phyloP scores from a whole-genome alignment of 2,329 filamentous ascomycete species.

The Penicillium frequentans region DNA sequence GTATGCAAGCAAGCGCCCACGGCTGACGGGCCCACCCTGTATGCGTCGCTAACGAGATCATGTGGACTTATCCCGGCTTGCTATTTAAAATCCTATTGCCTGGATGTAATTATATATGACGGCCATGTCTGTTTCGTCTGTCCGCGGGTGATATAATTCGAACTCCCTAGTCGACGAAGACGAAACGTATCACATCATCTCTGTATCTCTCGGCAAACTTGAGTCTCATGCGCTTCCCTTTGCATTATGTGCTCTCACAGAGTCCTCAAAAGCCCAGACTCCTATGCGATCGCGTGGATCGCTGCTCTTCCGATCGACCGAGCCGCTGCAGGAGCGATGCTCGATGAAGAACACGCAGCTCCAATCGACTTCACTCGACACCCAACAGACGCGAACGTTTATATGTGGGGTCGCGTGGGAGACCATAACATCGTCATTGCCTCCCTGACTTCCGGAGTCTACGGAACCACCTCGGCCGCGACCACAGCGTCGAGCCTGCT shows the following conservation, averaged over 20 bases:
- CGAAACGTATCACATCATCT: no score
- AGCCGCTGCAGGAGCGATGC: neutral
- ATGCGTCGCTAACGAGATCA: no score
- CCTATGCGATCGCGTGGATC: neutral
- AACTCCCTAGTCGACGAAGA: no score
- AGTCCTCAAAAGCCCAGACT: neutral
- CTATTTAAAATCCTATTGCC: no score
- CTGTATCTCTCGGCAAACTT: no score
- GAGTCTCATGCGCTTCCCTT: neutral
- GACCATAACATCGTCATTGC: neutral
- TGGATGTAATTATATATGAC: no score
- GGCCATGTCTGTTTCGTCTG: no score
- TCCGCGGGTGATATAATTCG: no score
- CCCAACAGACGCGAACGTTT: neutral
- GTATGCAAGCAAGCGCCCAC: no score
- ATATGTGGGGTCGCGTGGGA: neutral
- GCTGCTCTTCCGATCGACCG: neutral
- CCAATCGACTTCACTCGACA: neutral
- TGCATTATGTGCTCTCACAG: neutral
- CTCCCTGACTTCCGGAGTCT: neutral
- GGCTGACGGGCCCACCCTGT: no score
- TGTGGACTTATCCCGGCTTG: no score
- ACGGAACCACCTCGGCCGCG: neutral
- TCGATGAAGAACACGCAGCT: neutral
- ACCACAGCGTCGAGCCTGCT: neutral